Evolutionary conservation across 768 basidiomycete genomes (phyloP).

Genomic region (Mycena polygramma): DNA sequence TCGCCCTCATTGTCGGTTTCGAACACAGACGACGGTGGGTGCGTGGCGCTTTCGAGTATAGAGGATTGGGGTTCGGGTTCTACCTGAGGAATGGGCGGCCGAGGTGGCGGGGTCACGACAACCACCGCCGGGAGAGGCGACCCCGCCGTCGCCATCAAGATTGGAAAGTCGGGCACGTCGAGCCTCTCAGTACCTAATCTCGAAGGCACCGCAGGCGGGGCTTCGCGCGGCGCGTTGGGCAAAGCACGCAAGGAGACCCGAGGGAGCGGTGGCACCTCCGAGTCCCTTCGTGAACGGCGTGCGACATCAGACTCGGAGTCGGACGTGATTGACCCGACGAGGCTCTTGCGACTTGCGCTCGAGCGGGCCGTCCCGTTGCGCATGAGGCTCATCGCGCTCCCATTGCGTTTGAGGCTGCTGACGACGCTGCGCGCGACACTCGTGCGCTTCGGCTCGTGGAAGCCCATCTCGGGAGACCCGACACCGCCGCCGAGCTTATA

Average conservation of each 20-base stretch:
- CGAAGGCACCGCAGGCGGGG: neutral
- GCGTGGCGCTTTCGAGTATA: neutral
- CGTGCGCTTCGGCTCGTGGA: constrained; percentile 5
- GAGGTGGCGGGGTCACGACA: constrained; percentile 3
- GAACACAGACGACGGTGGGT: neutral
- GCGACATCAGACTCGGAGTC: neutral
- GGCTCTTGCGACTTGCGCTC: constrained; percentile 27
- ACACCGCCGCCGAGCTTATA: constrained; percentile 17
- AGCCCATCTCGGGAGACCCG: constrained; percentile 12
- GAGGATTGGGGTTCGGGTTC: too few species aligned
- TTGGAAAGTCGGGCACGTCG: neutral
- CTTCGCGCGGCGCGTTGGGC: neutral
- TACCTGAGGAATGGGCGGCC: neutral
- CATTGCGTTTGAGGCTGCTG: neutral
- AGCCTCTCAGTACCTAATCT: neutral
- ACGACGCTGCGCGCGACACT: constrained; percentile 2
- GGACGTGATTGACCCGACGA: constrained; percentile 17
- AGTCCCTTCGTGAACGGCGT: neutral
- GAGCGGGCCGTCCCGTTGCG: constrained; percentile 30
- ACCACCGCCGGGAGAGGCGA: neutral
- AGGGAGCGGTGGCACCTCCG: neutral
- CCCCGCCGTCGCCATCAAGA: neutral
- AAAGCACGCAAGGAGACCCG: neutral
- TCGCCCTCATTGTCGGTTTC: neutral
- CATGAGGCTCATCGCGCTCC: constrained; percentile 6